Base-by-base conservation (phyloP, 805 yeast species). In the Candida chilensis region DNA sequence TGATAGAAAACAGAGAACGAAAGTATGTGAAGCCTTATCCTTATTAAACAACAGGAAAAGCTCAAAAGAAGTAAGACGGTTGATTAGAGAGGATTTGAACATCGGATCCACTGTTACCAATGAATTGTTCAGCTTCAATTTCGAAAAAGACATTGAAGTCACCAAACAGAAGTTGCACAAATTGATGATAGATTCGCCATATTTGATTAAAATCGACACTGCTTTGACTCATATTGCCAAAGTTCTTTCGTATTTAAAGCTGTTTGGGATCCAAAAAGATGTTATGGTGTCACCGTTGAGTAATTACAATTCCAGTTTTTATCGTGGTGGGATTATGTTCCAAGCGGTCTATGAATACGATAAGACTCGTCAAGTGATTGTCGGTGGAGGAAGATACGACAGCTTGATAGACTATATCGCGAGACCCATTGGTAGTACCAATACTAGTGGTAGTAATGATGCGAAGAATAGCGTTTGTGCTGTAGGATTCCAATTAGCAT, bases 301-400 rank as follows among this genome's bases (percentile, higher is more conserved):
- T 44, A 85, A 86, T 39, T 85, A 84, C 54, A 86, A 86, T 41
- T 71, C 79, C 19, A 69, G 77, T 7, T 90, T 86, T 47, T 92
- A 88, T 47, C 61, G 67, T 22, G 75, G 77, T 12, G 94, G 94
- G 0, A 57, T 88, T 2, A 86, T 92, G 94, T 92, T 90, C 48
- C 94, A 86, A 41, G 85, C 83, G 0, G 71, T 86, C 2, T 71
- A 75, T 38, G 81, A 84, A 32, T 78, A 75, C 3, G 75, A 65
- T 42, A 67, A 43, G 37, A 64, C 46, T 37, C 49, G 48, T 43
- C 59, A 60, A 5, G 63, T 79, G 19, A 60, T 92, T 24, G 92
- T 92, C 11, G 90, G 92, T 0, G 99, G 99, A 27, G 99, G 99
- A 3, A 63, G 99, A 32, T 92, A 87, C 47, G 97, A 90, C 44